A percentile compares a stretch with the other conserved stretches of the same genome.
These are phyloP conservation scores for Ustilago shanxiensis DNA, from an alignment of 1,284 basidiomycete genomes.

Conservation along the genomic window DNA sequence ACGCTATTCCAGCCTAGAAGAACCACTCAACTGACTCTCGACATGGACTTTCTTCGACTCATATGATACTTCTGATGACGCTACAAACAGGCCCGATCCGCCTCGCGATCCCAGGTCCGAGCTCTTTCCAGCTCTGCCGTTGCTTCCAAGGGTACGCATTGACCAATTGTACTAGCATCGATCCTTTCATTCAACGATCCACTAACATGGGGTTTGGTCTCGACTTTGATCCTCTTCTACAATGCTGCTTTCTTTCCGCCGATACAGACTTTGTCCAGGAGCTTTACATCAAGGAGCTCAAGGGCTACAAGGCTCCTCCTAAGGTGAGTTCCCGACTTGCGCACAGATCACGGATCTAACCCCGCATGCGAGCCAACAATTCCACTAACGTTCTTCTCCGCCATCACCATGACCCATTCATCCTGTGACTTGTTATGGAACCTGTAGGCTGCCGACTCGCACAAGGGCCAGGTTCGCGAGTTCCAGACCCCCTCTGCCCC, in stretches of 20 bases:
- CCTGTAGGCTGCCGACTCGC: conserved; percentile 64
- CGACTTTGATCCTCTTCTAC: background rate
- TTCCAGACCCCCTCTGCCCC: conserved; percentile 71
- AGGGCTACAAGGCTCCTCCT: conserved; percentile 80
- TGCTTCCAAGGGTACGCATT: conserved; percentile 63
- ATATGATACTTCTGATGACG: background rate
- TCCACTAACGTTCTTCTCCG: background rate
- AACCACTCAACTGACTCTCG: conserved; percentile 26
- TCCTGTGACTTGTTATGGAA: background rate
- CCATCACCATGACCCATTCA: background rate
- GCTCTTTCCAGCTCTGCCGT: conserved; percentile 64
- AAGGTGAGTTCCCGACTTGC: conserved; percentile 58
- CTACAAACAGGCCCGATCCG: conserved; percentile 48
- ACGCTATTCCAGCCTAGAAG: background rate
- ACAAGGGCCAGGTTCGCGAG: conserved; percentile 71
- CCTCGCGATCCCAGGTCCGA: conserved; percentile 54
- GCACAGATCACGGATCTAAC: conserved; percentile 19
- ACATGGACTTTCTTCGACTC: background rate
- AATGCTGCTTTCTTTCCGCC: background rate
- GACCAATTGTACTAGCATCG: conserved; percentile 2
- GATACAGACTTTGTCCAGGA: conserved; percentile 88
- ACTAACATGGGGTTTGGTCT: conserved; percentile 9
- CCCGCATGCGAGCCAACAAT: background rate
- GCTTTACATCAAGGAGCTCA: conserved; percentile 89
- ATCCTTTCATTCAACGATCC: background rate